These are phyloP conservation scores for Hygrophoropsis aurantiaca DNA, from an alignment of 768 basidiomycete species.

Conservation along the genomic window DNA sequence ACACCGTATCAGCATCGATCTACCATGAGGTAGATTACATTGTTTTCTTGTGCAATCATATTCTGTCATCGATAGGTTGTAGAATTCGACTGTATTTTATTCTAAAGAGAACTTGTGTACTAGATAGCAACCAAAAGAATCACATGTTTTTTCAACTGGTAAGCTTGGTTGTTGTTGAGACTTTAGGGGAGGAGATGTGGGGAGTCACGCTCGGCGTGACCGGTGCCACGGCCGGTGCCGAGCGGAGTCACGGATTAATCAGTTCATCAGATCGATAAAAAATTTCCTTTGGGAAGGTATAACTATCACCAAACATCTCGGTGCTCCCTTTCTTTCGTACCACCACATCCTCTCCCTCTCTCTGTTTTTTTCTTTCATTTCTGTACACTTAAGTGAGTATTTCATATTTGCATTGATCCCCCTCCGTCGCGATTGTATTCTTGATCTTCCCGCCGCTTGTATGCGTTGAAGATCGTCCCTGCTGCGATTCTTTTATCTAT, in stretches of 20 bases:
- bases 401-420: slow-evolving; percentile 4
- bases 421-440: too few relatives aligned
- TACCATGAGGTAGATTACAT: slow-evolving; percentile 8
- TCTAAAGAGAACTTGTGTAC: too few relatives aligned
- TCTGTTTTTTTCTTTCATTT: slow-evolving; percentile 34
- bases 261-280: slow-evolving; percentile 67
- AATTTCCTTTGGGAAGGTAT: slow-evolving; percentile 54
- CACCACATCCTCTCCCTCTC: slow-evolving; percentile 33
- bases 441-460: background rate
- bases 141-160: too few relatives aligned
- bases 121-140: too few relatives aligned
- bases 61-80: slow-evolving; percentile 8
- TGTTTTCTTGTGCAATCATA: slow-evolving; percentile 4
- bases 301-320: slow-evolving; percentile 55
- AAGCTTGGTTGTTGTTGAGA: too few relatives aligned
- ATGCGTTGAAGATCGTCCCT: background rate
- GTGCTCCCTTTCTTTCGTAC: slow-evolving; percentile 36
- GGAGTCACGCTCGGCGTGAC: slow-evolving; percentile 3
- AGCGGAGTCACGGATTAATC: slow-evolving; percentile 46
- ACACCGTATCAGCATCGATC: slow-evolving; percentile 9
- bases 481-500: slow-evolving; percentile 3
- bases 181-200: too few relatives aligned
- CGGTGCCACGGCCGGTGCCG: slow-evolving; percentile 26
- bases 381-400: slow-evolving; percentile 45
- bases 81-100: slow-evolving; percentile 12